phyloP scores from a whole-genome alignment of 768 basidiomycete genomes.

The Tricholoma terreum region DNA sequence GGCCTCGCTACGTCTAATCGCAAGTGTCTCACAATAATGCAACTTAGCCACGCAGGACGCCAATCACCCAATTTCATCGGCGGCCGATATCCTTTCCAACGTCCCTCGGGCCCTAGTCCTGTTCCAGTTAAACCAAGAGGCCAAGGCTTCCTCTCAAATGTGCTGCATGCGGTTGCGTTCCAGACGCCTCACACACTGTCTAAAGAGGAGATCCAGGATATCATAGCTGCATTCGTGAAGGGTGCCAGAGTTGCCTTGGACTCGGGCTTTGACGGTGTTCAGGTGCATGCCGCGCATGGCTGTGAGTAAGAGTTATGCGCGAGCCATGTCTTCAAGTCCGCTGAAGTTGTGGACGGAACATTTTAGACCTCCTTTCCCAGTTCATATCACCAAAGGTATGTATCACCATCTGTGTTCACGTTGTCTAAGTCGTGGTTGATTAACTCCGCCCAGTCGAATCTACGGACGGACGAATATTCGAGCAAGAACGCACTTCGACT shows the following conservation, averaged over 20 bases:
- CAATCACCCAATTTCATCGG: conserved; percentile 76
- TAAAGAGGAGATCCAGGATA: conserved; percentile 52
- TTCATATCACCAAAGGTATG: conserved; percentile 72
- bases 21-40: conserved; percentile 63
- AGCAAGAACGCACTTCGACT: conserved; percentile 49
- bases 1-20: conserved; percentile 17
- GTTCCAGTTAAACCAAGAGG: conserved; percentile 41
- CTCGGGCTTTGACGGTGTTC: conserved; percentile 82
- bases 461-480: conserved; percentile 62
- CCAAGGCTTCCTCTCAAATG: conserved; percentile 27
- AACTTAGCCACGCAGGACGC: conserved; percentile 79
- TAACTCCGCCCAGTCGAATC: conserved; percentile 32
- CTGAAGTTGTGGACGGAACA: neutral
- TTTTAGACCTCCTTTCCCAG: conserved; percentile 70
- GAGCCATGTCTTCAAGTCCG: neutral
- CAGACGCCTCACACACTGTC: conserved; percentile 64
- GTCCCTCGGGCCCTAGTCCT: conserved; percentile 72
- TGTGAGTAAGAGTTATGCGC: conserved; percentile 46
- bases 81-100: conserved; percentile 56
- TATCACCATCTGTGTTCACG: neutral
- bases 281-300: conserved; percentile 84
- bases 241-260: conserved; percentile 63
- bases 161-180: conserved; percentile 51
- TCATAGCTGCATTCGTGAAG: conserved; percentile 60
- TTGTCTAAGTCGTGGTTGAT: neutral